Evolutionary conservation across 352 stramenopile genomes (phyloP).

Genomic region (Phytopythium vexans): DNA sequence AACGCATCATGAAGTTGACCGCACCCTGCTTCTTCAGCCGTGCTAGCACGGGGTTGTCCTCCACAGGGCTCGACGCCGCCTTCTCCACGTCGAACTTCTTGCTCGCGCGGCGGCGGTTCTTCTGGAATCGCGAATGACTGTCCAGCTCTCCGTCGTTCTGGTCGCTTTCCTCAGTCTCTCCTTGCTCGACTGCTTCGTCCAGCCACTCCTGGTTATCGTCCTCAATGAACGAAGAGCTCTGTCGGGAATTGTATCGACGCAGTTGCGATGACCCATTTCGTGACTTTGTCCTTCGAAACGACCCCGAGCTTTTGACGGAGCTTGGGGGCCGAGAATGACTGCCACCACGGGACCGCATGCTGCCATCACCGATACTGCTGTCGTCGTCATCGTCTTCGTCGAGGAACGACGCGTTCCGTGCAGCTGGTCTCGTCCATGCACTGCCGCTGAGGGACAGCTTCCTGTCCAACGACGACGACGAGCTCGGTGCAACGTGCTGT

Average conservation of each 20-base stretch:
- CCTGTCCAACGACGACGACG: constrained; percentile 11
- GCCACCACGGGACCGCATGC: constrained; percentile 13
- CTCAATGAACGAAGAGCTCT: constrained; percentile 25
- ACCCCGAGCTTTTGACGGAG: not conserved
- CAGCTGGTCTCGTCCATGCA: constrained; percentile 11
- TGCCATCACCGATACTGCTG: constrained; percentile 20
- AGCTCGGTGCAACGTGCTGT: not conserved
- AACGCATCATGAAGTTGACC: constrained; percentile 79
- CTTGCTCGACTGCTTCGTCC: constrained; percentile 15
- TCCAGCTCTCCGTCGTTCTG: constrained; percentile 15
- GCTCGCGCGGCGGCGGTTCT: constrained; percentile 38
- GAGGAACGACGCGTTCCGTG: constrained; percentile 29
- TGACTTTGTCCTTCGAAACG: constrained; percentile 5
- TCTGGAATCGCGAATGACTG: constrained; percentile 27
- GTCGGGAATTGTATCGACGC: constrained; percentile 7
- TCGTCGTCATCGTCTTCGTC: constrained; percentile 31
- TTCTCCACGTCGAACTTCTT: constrained; percentile 51
- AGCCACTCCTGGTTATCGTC: constrained; percentile 16
- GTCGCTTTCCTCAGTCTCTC: constrained; percentile 10
- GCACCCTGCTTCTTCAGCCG: constrained; percentile 78
- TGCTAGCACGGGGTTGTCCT: constrained; percentile 71
- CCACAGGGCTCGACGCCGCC: constrained; percentile 19
- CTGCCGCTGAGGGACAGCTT: constrained; percentile 18
- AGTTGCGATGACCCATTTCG: constrained; percentile 5
- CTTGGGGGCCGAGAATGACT: not conserved